Evolutionary conservation across 2,329 filamentous ascomycete genomes (phyloP).

Genomic region (Exophiala aquamarina): DNA sequence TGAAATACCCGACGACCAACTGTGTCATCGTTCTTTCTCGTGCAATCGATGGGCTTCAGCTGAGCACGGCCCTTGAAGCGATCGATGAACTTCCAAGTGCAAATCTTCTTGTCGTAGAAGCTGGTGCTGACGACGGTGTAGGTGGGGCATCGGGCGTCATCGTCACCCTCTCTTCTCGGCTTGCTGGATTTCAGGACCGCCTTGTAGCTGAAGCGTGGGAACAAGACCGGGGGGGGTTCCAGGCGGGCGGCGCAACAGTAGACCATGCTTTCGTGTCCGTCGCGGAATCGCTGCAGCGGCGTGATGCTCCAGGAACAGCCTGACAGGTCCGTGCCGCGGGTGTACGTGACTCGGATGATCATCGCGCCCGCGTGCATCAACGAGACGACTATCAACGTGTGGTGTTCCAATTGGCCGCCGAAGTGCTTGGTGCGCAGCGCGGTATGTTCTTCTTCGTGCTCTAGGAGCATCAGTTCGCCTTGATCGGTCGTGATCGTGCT

Average conservation of each 20-base stretch:
- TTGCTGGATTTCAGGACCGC: too few relatives aligned
- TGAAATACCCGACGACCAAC: too few relatives aligned
- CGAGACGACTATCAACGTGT: conserved; percentile 68
- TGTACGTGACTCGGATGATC: conserved; percentile 52
- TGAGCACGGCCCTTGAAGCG: conserved; percentile 9
- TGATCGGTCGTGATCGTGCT: not conserved
- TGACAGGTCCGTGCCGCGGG: conserved; percentile 36
- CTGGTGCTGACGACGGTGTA: conserved; percentile 47
- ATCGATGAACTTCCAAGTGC: conserved; percentile 43
- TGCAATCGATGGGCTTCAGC: too few relatives aligned
- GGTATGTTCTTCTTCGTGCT: too few relatives aligned
- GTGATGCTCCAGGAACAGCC: conserved; percentile 50
- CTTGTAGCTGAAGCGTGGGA: too few relatives aligned
- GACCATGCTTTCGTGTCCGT: conserved; percentile 85
- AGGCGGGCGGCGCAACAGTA: conserved; percentile 68
- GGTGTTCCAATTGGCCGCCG: conserved; percentile 11
- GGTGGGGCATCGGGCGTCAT: not conserved
- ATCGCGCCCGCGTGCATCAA: conserved; percentile 90
- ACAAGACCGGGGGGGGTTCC: conserved; percentile 5
- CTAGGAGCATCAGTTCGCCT: not conserved
- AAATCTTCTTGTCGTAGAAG: conserved; percentile 54
- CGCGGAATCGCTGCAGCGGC: conserved; percentile 71
- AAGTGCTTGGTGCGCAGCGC: too few relatives aligned
- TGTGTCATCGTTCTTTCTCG: too few relatives aligned
- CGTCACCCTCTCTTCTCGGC: conserved; percentile 2